A percentile compares a stretch with the other conserved stretches of the same genome.
Evolutionary conservation across 805 yeast genomes (phyloP).

Genomic region (Hanseniaspora singularis): DNA sequence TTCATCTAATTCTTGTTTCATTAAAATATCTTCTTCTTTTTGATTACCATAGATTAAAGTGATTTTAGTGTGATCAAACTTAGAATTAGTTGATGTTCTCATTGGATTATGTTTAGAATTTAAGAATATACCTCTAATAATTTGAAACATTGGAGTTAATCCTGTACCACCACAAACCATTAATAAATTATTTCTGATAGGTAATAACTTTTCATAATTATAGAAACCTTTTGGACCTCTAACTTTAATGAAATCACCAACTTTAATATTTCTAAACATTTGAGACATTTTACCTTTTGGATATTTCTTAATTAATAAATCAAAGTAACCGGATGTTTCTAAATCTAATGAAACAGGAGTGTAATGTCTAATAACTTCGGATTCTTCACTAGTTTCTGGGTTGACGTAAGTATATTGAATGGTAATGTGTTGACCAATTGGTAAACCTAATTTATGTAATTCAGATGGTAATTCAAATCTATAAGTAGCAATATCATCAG

Average conservation of each 20-base stretch:
- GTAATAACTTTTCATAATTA: constrained; percentile 70
- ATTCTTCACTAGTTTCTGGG: constrained; percentile 41
- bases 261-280: constrained; percentile 52
- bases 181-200: constrained; percentile 41
- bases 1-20: constrained; percentile 66
- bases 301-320: constrained; percentile 73
- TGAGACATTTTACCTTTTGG: constrained; percentile 76
- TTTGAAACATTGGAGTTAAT: constrained; percentile 90
- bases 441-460: constrained; percentile 68
- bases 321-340: constrained; percentile 68
- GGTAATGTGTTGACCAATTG: constrained; percentile 88
- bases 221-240: constrained; percentile 89
- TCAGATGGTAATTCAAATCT: constrained; percentile 71
- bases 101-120: constrained; percentile 39
- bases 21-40: constrained; percentile 63
- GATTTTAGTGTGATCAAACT: constrained; percentile 56
- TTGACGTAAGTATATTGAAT: constrained; percentile 34
- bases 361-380: constrained; percentile 68
- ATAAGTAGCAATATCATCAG: constrained; percentile 73
- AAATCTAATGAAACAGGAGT: constrained; percentile 76
- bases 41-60: constrained; percentile 72
- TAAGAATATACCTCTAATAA: constrained; percentile 64
- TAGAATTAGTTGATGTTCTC: not conserved
- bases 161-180: constrained; percentile 98
- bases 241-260: constrained; percentile 68